Percentiles rank a stretch among this genome's conserved stretches.
Conservation (phyloP, 2,329 filamentous ascomycete genomes). For the Colletotrichum euphorbiae region DNA sequence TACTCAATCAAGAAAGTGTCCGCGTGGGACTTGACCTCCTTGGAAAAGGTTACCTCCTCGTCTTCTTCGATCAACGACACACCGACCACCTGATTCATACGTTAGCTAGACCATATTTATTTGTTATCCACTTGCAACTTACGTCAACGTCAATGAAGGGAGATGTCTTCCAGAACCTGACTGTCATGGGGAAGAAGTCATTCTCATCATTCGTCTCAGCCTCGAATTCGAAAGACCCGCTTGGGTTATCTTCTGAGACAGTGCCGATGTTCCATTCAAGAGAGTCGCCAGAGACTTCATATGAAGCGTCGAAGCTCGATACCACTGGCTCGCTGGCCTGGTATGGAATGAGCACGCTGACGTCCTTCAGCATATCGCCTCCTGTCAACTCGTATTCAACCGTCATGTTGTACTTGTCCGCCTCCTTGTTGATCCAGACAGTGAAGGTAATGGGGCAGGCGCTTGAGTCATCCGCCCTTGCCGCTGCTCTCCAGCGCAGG, state of each 20-base stretch:
- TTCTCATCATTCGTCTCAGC: conserved; percentile 87
- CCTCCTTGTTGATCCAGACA: conserved; percentile 95
- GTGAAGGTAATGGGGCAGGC: conserved; percentile 95
- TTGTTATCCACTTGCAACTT: conserved; percentile 55
- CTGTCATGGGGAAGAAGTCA: conserved; percentile 98
- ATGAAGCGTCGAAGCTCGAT: conserved; percentile 92
- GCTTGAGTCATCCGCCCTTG: conserved; percentile 82
- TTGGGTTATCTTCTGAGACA: conserved; percentile 84
- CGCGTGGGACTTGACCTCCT: conserved; percentile 81
- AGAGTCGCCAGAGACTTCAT: conserved; percentile 92
- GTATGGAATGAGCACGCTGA: conserved; percentile 90
- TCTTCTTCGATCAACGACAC: conserved; percentile 80
- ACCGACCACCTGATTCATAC: conserved; percentile 64
- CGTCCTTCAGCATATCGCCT: conserved; percentile 81
- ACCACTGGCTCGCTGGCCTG: conserved; percentile 85
- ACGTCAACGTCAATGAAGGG: conserved; percentile 96
- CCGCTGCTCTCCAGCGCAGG: conserved; percentile 89
- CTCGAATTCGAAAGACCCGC: conserved; percentile 95
- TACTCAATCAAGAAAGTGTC: conserved; percentile 84
- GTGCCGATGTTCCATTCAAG: conserved; percentile 94
- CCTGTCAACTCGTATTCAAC: conserved; percentile 95
- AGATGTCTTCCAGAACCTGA: conserved; percentile 85
- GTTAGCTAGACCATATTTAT: conserved; percentile 3
- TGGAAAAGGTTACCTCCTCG: conserved; percentile 84
- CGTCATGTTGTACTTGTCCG: conserved; percentile 87